These are phyloP conservation scores for Antrodiella citrinella DNA, from an alignment of 768 basidiomycete genomes.

Conservation along the genomic window DNA sequence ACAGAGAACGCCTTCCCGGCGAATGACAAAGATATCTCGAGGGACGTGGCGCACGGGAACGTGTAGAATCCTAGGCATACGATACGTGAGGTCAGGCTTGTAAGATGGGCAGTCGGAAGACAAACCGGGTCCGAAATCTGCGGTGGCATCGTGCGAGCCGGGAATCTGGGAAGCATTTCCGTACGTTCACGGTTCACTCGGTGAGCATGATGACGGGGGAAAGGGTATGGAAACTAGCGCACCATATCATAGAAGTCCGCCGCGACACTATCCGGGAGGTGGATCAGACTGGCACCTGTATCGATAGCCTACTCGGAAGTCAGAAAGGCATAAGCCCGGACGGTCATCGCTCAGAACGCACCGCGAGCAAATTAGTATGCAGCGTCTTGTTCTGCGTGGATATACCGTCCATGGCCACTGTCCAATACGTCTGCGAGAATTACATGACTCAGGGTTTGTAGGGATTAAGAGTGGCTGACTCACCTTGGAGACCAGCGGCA, in stretches of 20 bases:
- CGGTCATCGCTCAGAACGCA: no score
- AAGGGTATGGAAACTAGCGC: slow-evolving; percentile 4
- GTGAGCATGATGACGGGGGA: background rate
- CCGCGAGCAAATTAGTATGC: slow-evolving; percentile 28
- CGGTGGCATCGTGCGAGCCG: slow-evolving; percentile 29
- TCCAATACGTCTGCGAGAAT: slow-evolving; percentile 51
- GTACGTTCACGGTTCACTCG: no score
- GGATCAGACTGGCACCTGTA: slow-evolving; percentile 61
- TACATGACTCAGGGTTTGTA: no score
- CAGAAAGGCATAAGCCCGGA: no score
- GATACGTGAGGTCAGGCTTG: background rate
- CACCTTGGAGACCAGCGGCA: slow-evolving; percentile 29
- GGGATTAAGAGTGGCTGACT: background rate
- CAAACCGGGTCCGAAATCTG: slow-evolving; percentile 33
- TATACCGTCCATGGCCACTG: slow-evolving; percentile 40
- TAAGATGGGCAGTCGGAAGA: background rate
- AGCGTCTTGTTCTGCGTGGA: slow-evolving; percentile 17
- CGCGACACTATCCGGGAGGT: slow-evolving; percentile 39
- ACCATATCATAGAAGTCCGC: slow-evolving; percentile 39
- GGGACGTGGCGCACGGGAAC: slow-evolving; percentile 38
- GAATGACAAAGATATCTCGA: slow-evolving; percentile 37
- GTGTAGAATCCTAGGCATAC: slow-evolving; percentile 39
- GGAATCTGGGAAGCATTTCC: no score
- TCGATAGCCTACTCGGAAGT: slow-evolving; percentile 50
- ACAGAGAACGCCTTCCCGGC: slow-evolving; percentile 33